These are phyloP conservation scores for Leccinum variabile DNA, from an alignment of 1,284 basidiomycete species.

Conservation along the genomic window DNA sequence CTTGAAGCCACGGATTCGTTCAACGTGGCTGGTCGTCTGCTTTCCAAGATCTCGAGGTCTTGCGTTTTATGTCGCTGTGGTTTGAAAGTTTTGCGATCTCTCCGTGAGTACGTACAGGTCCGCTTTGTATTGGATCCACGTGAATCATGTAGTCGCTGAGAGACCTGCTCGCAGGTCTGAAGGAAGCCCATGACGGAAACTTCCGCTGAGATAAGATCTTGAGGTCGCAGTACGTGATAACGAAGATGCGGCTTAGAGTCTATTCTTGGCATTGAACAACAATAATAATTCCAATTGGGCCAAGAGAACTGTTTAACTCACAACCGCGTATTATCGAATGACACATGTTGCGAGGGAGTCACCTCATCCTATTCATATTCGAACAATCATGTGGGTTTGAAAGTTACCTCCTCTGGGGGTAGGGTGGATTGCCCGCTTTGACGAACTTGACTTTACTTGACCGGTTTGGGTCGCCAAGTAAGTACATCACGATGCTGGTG, in stretches of 20 bases:
- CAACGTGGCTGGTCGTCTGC: background rate
- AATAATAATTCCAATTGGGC: background rate
- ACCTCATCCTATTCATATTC: background rate
- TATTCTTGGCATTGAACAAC: background rate
- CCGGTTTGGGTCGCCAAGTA: background rate
- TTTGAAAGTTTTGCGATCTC: background rate
- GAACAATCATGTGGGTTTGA: background rate
- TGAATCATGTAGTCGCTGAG: background rate
- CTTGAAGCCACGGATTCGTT: background rate
- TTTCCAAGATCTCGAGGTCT: background rate
- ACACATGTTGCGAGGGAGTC: background rate
- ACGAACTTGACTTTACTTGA: background rate
- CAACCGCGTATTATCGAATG: background rate
- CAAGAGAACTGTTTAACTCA: background rate
- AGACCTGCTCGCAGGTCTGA: background rate
- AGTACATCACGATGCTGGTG: background rate
- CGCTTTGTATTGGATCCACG: background rate
- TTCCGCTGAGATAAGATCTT: background rate
- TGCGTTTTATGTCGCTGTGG: background rate
- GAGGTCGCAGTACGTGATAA: background rate
- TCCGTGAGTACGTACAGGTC: background rate
- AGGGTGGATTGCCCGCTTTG: background rate
- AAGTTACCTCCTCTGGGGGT: background rate
- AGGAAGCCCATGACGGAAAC: background rate
- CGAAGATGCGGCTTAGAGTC: background rate